Percentiles rank a stretch among this genome's conserved stretches.
Evolutionary conservation across 129 eudicot species (phyloP).

Genomic region (Chrysanthemum seticuspe): DNA sequence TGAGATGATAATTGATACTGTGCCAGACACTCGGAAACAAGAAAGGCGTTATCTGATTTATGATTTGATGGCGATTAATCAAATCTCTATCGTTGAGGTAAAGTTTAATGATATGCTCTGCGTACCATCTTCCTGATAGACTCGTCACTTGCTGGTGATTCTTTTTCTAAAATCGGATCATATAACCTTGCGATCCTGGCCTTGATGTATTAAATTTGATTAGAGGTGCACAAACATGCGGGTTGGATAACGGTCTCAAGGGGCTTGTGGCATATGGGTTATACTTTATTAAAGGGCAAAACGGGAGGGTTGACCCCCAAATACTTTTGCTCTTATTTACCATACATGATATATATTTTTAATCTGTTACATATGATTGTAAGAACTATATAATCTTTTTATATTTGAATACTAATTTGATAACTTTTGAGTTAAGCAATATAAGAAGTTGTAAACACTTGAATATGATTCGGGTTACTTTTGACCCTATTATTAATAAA

Average conservation of each 20-base stretch:
- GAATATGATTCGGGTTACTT: neutral
- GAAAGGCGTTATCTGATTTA: slow-evolving; percentile 96
- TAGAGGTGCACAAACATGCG: neutral
- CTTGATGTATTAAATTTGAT: neutral
- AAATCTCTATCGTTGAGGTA: slow-evolving; percentile 77
- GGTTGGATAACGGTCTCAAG: no score
- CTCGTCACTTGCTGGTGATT: neutral
- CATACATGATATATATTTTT: no score
- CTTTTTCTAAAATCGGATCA: neutral
- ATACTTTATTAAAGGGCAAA: no score
- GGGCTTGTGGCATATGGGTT: no score
- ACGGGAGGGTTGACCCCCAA: no score
- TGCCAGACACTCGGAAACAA: slow-evolving; percentile 84
- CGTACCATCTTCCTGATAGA: neutral
- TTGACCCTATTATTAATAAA: neutral
- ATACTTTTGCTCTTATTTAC: no score
- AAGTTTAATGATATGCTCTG: neutral
- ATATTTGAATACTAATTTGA: no score
- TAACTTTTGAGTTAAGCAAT: neutral
- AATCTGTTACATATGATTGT: no score
- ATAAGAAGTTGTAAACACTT: neutral
- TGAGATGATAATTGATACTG: slow-evolving; percentile 94
- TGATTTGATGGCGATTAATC: slow-evolving; percentile 94
- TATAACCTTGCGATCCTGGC: no score
- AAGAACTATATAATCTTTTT: no score